Evolutionary conservation across 306 rosid genomes (phyloP), one percentile per base, ranked within the genome.

Genomic region (Elaeagnus macrophylla): DNA sequence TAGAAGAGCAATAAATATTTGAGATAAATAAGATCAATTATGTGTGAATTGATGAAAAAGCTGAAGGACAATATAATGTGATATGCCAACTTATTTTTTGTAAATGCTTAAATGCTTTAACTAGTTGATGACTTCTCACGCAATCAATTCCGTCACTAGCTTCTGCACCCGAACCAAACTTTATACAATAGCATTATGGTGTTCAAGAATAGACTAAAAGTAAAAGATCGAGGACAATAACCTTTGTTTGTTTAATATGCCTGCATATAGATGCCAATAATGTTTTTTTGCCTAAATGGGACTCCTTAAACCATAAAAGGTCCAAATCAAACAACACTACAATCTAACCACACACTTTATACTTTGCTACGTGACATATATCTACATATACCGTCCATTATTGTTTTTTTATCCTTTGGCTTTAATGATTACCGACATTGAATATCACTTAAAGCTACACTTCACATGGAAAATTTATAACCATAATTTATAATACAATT

Each of bases 81-180:
- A 63, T 32, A 49, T 41, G 65, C 74, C 65, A 74, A 67, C 63
- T 62, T 62, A 39, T 53, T 36, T 61, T 53, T 47, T 18, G 17
- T 37, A n/a, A n/a, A n/a, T n/a, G n/a, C n/a, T n/a, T n/a, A 25
- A 25, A 25, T 25, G 4, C 32, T 25, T 40, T 39, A 64, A 60
- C 57, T 39, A 65, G 60, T 42, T 19, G 32, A 51, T 57, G 63
- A 79, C 56, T 68, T 76, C 81, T 70, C 69, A 60, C 81, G 81
- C 67, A 63, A 61, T 51, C 41, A 71, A 37, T 76, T 78, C 46
- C 69, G 79, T 76, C 81, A 71, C 41, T 56, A 49, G 48, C 64
- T 66, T 51, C 44, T 37, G 58, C 64, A 41, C 75, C 64, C 53
- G 55, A 65, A 25, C 4, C 32, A 1, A 25, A 25, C 32, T 25